Conservation (phyloP, 192 early-diverging fungal species). For the Gryganskiella cystojenkinii region DNA sequence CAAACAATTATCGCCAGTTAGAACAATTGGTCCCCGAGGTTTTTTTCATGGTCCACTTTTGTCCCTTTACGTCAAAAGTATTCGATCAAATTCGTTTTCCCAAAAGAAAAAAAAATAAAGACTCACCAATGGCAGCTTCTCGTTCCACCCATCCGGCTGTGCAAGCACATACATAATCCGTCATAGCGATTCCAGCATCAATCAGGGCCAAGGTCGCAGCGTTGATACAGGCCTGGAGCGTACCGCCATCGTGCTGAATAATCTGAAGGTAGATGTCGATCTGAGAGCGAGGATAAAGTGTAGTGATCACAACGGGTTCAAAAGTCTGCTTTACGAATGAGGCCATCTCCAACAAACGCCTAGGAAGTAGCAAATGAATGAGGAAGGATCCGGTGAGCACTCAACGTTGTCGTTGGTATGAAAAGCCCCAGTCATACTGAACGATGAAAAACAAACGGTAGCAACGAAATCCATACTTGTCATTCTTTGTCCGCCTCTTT, state of each 20-base stretch:
- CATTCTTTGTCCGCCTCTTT: conserved; percentile 82
- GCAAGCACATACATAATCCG: conserved; percentile 87
- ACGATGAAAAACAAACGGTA: conserved; percentile 9
- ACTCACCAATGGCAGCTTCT: conserved; percentile 72
- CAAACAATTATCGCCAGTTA: too few species aligned
- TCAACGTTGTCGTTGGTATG: not conserved
- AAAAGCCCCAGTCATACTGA: too few species aligned
- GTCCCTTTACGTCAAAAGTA: too few species aligned
- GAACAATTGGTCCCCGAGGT: too few species aligned
- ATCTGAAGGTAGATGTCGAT: conserved; percentile 94
- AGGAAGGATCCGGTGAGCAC: not conserved
- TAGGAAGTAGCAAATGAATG: conserved; percentile 27
- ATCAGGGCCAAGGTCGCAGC: conserved; percentile 86
- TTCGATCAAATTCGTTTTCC: too few species aligned
- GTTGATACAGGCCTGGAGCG: conserved; percentile 82
- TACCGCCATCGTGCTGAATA: conserved; percentile 93
- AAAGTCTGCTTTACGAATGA: conserved; percentile 90
- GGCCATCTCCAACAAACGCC: conserved; percentile 87
- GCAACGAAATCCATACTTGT: too few species aligned
- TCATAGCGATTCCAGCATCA: conserved; percentile 86
- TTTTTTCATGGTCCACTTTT: too few species aligned
- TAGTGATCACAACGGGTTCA: conserved; percentile 84
- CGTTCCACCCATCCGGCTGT: conserved; percentile 88
- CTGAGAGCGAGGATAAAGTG: conserved; percentile 86
- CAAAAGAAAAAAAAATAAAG: too few species aligned